Conservation (phyloP, 2,329 filamentous ascomycete genomes). For the Colletotrichum liriopes region DNA sequence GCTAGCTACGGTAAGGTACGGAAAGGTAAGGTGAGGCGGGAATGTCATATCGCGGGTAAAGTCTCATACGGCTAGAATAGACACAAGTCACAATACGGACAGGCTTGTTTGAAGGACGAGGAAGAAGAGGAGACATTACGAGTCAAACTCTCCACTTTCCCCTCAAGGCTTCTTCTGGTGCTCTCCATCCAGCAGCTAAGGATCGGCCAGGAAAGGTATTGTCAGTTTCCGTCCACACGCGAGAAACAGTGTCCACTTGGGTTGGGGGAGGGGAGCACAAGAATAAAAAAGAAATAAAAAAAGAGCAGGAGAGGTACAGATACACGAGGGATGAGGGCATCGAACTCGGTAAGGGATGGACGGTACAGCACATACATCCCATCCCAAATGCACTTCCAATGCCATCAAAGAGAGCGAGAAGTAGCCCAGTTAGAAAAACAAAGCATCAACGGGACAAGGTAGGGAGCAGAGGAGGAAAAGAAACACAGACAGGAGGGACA, state of each 20-base stretch:
- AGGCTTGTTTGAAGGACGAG: background rate
- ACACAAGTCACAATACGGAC: constrained; percentile 16
- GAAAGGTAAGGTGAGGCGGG: constrained; percentile 22
- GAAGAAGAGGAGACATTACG: constrained; percentile 23
- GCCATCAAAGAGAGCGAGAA: background rate
- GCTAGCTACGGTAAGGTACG: constrained; percentile 41
- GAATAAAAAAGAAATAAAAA: background rate
- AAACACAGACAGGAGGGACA: constrained; percentile 3
- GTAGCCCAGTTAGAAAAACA: background rate
- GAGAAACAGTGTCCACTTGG: constrained; percentile 14
- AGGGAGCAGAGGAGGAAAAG: constrained; percentile 12
- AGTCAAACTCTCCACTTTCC: constrained; percentile 39
- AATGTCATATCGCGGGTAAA: background rate
- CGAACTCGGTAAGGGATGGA: background rate
- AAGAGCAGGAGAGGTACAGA: constrained; percentile 6
- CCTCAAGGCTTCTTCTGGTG: constrained; percentile 18
- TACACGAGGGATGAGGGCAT: background rate
- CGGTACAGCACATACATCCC: background rate
- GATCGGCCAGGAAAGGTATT: constrained; percentile 18
- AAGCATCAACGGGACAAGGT: background rate
- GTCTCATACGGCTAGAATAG: constrained; percentile 7
- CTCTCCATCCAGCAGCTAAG: constrained; percentile 23
- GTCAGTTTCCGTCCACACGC: constrained; percentile 16
- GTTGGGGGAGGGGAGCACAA: background rate
- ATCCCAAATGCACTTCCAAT: background rate